Evolutionary conservation across 306 rosid genomes (phyloP), one percentile per base, ranked within the genome.

Genomic region (Oemleria cerasiformis): DNA sequence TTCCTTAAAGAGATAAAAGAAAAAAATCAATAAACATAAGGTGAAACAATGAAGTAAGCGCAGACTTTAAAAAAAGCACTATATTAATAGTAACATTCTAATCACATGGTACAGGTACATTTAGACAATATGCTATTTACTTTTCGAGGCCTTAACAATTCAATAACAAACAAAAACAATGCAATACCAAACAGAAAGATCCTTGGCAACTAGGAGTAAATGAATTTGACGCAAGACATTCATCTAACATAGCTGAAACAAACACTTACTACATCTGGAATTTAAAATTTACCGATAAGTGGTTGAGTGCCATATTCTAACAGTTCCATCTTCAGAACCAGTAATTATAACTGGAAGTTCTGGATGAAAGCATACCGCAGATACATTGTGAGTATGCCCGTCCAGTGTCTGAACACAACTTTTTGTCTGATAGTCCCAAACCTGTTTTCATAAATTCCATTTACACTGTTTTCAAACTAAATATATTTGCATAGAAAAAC

Each of bases 361-460:
- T 17, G 99, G 99, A 80, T 94, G 99, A 81, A 94, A 94, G 78
- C 96, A 94, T 58, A 91, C 99, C 58, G 99, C 96, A 79, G 99
- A 94, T 19, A 94, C 91, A 85, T 94, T 94, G 84, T 91, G 96
- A n/a, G 99, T 91, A 83, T 94, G 99, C 66, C 99, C 97, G n/a
- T 94, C 99, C 63, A 94, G 91, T 63, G 97, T 94, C 82, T 94
- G 99, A 81, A 94, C 99, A 80, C 99, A 94, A 76, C 92, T 94
- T 85, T 86, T 94, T 79, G 99, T 89, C 81, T 94, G 99, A 87
- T 94, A 94, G 79, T 94, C 99, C 99, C 99, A 94, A 62, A 94
- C 99, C 99, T 94, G 81, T 73, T 85, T 65, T 75, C 79, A 89
- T 17, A 67, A 71, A 66, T 48, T 21, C 55, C 1, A 9, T 41